Conservation (phyloP, 75 land plant species). For the Selaginella moellendorffii region DNA sequence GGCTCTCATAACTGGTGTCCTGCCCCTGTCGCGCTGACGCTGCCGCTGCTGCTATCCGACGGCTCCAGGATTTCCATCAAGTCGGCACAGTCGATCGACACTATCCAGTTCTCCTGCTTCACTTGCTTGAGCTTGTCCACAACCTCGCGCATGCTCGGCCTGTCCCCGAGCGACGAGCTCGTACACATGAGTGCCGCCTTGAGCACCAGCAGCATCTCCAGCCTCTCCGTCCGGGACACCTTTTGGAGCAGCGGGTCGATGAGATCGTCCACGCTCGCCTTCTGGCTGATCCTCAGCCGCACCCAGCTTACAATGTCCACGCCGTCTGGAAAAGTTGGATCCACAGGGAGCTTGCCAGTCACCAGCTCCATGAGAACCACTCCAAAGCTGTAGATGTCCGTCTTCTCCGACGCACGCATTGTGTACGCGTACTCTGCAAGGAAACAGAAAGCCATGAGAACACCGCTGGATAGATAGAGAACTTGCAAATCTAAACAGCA, state of each 20-base stretch:
- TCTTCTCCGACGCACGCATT: slow-evolving; percentile 69
- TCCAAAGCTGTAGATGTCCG: slow-evolving; percentile 86
- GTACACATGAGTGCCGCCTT: slow-evolving; percentile 3
- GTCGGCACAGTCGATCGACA: no score
- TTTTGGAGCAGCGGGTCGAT: slow-evolving; percentile 9
- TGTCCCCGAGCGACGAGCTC: neutral
- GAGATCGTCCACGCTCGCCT: slow-evolving; percentile 10
- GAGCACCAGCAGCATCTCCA: slow-evolving; percentile 1
- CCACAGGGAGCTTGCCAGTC: slow-evolving; percentile 59
- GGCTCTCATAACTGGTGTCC: no score
- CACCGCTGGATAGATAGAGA: no score
- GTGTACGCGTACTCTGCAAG: slow-evolving; percentile 77
- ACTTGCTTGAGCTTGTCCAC: slow-evolving; percentile 2
- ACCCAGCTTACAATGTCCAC: slow-evolving; percentile 88
- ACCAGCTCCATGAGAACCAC: slow-evolving; percentile 87
- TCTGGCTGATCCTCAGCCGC: slow-evolving; percentile 21
- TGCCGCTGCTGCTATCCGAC: no score
- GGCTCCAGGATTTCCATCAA: no score
- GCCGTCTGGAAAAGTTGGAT: slow-evolving; percentile 51
- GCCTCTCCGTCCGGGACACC: neutral
- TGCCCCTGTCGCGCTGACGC: no score
- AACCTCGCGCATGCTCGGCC: slow-evolving; percentile 6
- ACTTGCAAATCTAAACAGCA: no score
- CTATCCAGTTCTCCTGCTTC: no score
- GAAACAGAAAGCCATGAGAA: no score